Evolutionary conservation across 371 early-diverging fungal species (phyloP).

Genomic region (Gilbertella persicaria): DNA sequence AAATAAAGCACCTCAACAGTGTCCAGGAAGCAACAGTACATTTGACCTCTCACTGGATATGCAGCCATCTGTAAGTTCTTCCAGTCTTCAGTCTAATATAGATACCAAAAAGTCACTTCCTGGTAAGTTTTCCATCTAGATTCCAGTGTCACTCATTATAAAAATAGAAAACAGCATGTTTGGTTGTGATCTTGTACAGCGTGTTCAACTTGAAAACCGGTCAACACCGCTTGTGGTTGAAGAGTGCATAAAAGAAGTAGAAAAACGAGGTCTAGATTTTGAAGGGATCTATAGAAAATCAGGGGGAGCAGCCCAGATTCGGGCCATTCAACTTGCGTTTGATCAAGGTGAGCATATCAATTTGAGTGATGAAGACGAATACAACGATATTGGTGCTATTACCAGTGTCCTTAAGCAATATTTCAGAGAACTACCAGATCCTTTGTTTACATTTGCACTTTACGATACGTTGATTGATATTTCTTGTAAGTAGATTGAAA

Average conservation of each 20-base stretch:
- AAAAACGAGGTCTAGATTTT: constrained; percentile 69
- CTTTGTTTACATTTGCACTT: constrained; percentile 82
- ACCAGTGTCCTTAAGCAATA: constrained; percentile 96
- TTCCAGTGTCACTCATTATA: not conserved
- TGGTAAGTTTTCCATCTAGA: constrained; percentile 1
- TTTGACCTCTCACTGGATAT: too few species aligned
- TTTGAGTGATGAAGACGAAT: constrained; percentile 53
- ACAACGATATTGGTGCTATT: constrained; percentile 70
- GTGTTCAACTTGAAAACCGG: constrained; percentile 32
- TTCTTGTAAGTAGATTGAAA: constrained; percentile 39
- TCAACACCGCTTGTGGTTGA: constrained; percentile 75
- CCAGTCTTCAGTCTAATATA: not conserved
- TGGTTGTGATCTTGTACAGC: constrained; percentile 33
- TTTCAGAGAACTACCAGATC: constrained; percentile 90
- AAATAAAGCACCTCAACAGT: constrained; percentile 33
- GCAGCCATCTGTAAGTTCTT: not conserved
- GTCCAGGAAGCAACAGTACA: too few species aligned
- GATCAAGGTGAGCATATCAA: constrained; percentile 54
- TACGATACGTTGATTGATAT: constrained; percentile 76
- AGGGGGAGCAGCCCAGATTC: constrained; percentile 85
- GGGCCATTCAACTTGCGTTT: constrained; percentile 61
- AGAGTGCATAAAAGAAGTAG: constrained; percentile 80
- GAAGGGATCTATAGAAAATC: constrained; percentile 96
- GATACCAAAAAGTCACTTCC: constrained; percentile 9
- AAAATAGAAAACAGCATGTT: constrained; percentile 22